Base-by-base conservation (phyloP, 768 basidiomycete species). In the Psilocybe cubensis region DNA sequence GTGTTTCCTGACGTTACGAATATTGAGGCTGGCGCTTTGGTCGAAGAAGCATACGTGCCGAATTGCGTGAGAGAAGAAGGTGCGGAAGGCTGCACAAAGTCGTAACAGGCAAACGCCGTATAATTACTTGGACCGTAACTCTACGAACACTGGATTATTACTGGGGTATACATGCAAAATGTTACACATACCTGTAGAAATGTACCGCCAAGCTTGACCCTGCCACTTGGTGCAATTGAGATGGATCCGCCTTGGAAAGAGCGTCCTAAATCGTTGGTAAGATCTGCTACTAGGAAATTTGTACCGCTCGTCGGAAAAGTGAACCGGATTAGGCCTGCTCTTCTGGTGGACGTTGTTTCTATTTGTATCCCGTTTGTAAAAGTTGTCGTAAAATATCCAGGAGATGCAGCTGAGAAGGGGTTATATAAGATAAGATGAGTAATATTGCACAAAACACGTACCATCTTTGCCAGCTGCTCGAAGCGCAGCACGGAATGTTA, bases 281-380 rank as follows among this genome's bases (percentile, higher is more conserved):
- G 70, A 54, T 80, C 78, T 7, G 79, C 72, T 7, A 86, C 77
- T 12, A 83, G 76, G 59, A 82, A 77, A 60, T 80, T 84, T 1
- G 76, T 73, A 10, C 68, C 66, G 9, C 68, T 65, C 5, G 57
- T 17, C 3, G 72, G 84, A 64, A 80, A 87, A 4, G 83, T 85
- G 65, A 86, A 87, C 0, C 82, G 78, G 60, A 86, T 85, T 24
- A 86, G 68, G 0, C 83, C 84, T 12, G 84, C 79, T 41, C 84
- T 78, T 27, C 86, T 77, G 2, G 84, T 86, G 0, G 83, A 83
- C 1, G 85, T 86, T 2, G 84, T 74, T 64, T 87, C 85, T 51
- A 82, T 76, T 58, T 79, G 72, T 29, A 81, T 80, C 3, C 70
- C 70, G 55, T 81, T 80, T 20, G 72, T 66, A 48, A 82, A 80